Percentiles rank a stretch among this genome's conserved stretches.
Conservation (phyloP, 768 basidiomycete genomes). For the Inosperma sp. region DNA sequence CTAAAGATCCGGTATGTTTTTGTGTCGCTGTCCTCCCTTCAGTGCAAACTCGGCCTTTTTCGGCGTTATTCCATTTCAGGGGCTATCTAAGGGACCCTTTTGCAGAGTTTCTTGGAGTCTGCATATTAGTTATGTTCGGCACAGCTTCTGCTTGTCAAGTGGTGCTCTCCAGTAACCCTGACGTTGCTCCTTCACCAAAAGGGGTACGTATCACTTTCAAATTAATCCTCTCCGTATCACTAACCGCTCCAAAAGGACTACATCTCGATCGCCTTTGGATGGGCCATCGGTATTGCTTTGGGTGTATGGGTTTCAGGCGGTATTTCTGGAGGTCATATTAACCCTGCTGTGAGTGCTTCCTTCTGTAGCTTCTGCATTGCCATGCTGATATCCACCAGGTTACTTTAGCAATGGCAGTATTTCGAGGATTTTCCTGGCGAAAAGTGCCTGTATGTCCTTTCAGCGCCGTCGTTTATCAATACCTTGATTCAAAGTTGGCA, state of each 20-base stretch:
- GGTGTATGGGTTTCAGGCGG: slow-evolving; percentile 65
- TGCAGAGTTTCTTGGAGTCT: slow-evolving; percentile 59
- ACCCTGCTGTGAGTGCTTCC: slow-evolving; percentile 51
- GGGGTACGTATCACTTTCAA: slow-evolving; percentile 39
- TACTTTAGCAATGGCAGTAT: slow-evolving; percentile 64
- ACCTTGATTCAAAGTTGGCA: slow-evolving; percentile 1
- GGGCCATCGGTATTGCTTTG: slow-evolving; percentile 45
- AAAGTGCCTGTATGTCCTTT: slow-evolving; percentile 55
- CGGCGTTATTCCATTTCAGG: too few species aligned
- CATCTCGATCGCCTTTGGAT: slow-evolving; percentile 49
- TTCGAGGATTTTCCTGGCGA: slow-evolving; percentile 71
- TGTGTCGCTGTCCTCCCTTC: too few species aligned
- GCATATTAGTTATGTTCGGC: slow-evolving; percentile 55
- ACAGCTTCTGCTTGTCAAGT: slow-evolving; percentile 53
- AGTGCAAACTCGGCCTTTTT: too few species aligned
- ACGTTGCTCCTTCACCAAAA: slow-evolving; percentile 43
- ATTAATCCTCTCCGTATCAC: neutral
- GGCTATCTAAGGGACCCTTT: slow-evolving; percentile 43
- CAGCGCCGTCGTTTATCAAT: neutral
- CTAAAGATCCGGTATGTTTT: too few species aligned
- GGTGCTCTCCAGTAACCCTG: slow-evolving; percentile 43
- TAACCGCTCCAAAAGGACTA: too few species aligned
- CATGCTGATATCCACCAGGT: slow-evolving; percentile 36
- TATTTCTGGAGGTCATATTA: slow-evolving; percentile 72
- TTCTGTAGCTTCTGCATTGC: neutral